Evolutionary conservation across 176 grass and related monocot species (phyloP).

Genomic region (Raddia distichophylla): DNA sequence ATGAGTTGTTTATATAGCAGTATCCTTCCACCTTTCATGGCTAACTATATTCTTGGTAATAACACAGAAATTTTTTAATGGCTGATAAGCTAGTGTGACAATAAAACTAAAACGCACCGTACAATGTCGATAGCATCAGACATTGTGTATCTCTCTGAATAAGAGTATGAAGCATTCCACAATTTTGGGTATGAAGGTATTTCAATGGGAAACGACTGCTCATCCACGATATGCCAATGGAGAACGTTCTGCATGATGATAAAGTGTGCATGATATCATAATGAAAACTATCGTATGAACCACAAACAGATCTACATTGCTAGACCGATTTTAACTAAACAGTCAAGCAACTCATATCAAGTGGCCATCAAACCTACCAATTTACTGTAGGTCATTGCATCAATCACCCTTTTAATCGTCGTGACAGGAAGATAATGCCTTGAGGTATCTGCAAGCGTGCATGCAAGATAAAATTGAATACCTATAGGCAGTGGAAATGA

Average conservation of each 20-base stretch:
- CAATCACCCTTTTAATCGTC: slow-evolving; percentile 85
- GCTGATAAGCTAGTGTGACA: neutral
- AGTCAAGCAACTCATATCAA: slow-evolving; percentile 11
- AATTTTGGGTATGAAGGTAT: slow-evolving; percentile 92
- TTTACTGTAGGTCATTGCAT: slow-evolving; percentile 98
- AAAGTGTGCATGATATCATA: slow-evolving; percentile 36
- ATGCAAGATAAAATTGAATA: slow-evolving; percentile 4
- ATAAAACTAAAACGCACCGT: slow-evolving; percentile 56
- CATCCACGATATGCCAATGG: slow-evolving; percentile 94
- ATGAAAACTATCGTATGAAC: slow-evolving; percentile 4
- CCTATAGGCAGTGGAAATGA: neutral
- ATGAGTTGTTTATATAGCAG: neutral
- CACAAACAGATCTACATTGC: slow-evolving; percentile 25
- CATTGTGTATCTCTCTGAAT: slow-evolving; percentile 88
- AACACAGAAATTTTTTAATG: slow-evolving; percentile 9
- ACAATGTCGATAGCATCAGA: slow-evolving; percentile 87
- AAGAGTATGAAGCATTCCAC: slow-evolving; percentile 85
- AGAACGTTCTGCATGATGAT: slow-evolving; percentile 72
- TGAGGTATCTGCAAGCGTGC: slow-evolving; percentile 69
- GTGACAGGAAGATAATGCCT: slow-evolving; percentile 81
- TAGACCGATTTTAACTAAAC: slow-evolving; percentile 13
- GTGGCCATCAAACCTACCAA: slow-evolving; percentile 58
- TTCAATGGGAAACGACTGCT: slow-evolving; percentile 90
- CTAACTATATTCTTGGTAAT: neutral
- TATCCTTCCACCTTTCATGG: slow-evolving; percentile 11